Conservation (phyloP, 805 yeast genomes). For the Cyberlindnera mrakii region DNA sequence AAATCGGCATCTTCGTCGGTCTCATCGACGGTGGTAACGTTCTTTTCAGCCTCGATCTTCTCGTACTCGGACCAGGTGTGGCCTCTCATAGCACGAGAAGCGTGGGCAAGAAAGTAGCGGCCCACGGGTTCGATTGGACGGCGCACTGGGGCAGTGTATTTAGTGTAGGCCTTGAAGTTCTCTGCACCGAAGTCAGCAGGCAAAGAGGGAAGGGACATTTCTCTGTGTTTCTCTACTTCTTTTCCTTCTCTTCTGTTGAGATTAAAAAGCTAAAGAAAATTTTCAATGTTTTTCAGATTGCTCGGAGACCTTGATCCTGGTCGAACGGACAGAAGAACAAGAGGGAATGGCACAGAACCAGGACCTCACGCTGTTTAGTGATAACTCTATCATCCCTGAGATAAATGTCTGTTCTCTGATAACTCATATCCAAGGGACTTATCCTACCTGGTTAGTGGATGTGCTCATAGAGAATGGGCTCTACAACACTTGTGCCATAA, state of each 20-base stretch:
- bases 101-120: constrained; percentile 91
- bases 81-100: constrained; percentile 90
- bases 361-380: constrained; percentile 48
- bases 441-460: constrained; percentile 58
- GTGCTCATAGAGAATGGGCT: constrained; percentile 46
- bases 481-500: constrained; percentile 20
- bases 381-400: constrained; percentile 37
- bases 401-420: constrained; percentile 26
- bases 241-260: not conserved
- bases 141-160: constrained; percentile 54
- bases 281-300: not conserved
- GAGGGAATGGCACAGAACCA: constrained; percentile 42
- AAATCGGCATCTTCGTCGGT: constrained; percentile 45
- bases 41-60: constrained; percentile 84
- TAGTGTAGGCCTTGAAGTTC: constrained; percentile 43
- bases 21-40: constrained; percentile 67
- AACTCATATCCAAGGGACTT: constrained; percentile 44
- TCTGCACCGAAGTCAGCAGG: constrained; percentile 48
- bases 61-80: constrained; percentile 99
- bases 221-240: not conserved
- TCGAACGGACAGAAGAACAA: not conserved
- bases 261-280: not conserved
- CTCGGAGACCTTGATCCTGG: too few relatives aligned
- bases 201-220: constrained; percentile 43
- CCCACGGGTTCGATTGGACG: constrained; percentile 97